A percentile compares a stretch with the other conserved stretches of the same genome.
These are phyloP conservation scores for Tetrahymena malaccensis DNA, from an alignment of 73 alveolate genomes.

Conservation along the genomic window DNA sequence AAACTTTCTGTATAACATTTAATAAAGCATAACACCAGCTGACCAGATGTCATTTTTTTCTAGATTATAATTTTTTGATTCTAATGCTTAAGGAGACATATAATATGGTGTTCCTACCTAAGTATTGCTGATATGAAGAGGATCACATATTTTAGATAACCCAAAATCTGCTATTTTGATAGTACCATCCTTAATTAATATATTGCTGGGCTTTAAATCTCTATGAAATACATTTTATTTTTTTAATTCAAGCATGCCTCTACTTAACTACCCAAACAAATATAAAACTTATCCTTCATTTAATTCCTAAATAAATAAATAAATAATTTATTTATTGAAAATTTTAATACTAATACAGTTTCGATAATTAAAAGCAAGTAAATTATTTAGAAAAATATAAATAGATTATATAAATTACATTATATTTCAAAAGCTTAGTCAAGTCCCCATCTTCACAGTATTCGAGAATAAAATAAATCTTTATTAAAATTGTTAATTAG, in stretches of 20 bases:
- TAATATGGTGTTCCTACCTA: background rate
- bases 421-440: background rate
- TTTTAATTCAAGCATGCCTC: background rate
- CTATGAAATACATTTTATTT: background rate
- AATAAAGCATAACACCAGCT: background rate
- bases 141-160: background rate
- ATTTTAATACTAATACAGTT: background rate
- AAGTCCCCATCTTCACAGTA: background rate
- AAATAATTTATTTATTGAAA: background rate
- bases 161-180: slow-evolving; percentile 13
- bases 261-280: background rate
- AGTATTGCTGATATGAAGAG: background rate
- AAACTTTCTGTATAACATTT: background rate
- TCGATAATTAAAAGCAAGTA: background rate
- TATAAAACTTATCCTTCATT: background rate
- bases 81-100: slow-evolving; percentile 4
- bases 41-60: slow-evolving; percentile 20
- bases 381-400: background rate
- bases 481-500: background rate
- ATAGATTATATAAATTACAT: background rate
- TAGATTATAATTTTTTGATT: background rate
- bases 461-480: background rate
- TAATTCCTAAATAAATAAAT: background rate
- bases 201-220: slow-evolving; percentile 3
- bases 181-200: background rate